phyloP scores from a whole-genome alignment of 345 rosid genomes.

The Salix purpurea region DNA sequence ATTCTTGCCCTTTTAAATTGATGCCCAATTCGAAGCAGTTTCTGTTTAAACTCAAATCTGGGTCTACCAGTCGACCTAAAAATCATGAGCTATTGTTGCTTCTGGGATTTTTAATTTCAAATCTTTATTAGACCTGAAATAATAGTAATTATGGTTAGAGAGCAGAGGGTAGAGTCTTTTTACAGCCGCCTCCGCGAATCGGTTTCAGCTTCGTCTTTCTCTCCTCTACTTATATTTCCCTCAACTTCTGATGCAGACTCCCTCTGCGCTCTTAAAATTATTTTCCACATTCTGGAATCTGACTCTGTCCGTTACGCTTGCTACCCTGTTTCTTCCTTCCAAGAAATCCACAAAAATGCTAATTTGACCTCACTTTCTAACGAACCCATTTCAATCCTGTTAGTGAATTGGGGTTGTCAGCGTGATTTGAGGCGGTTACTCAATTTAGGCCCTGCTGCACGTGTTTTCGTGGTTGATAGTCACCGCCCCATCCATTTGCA shows the following conservation, averaged over 20 bases:
- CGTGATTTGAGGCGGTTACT: slow-evolving; percentile 61
- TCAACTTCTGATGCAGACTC: slow-evolving; percentile 92
- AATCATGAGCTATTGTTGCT: not conserved
- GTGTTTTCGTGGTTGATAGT: slow-evolving; percentile 85
- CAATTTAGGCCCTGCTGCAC: slow-evolving; percentile 47
- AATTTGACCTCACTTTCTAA: slow-evolving; percentile 46
- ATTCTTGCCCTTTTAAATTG: not conserved
- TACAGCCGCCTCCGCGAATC: slow-evolving; percentile 74
- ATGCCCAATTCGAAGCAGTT: not conserved
- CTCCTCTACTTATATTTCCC: slow-evolving; percentile 84
- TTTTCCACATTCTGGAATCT: slow-evolving; percentile 76
- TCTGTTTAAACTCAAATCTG: not conserved
- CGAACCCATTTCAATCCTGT: slow-evolving; percentile 51
- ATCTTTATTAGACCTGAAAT: not conserved
- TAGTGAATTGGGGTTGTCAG: slow-evolving; percentile 93
- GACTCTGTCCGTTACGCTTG: slow-evolving; percentile 92
- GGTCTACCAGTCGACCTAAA: slow-evolving; percentile 8
- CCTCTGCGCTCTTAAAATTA: slow-evolving; percentile 76
- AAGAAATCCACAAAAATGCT: slow-evolving; percentile 67
- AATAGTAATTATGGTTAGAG: slow-evolving; percentile 64
- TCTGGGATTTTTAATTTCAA: not conserved
- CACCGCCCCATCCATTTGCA: slow-evolving; percentile 93
- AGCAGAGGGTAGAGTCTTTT: slow-evolving; percentile 57
- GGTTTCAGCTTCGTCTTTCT: slow-evolving; percentile 42
- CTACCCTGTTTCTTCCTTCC: slow-evolving; percentile 86